Evolutionary conservation across 2,329 filamentous ascomycete species (phyloP).

Genomic region (Beauveria bassiana): DNA sequence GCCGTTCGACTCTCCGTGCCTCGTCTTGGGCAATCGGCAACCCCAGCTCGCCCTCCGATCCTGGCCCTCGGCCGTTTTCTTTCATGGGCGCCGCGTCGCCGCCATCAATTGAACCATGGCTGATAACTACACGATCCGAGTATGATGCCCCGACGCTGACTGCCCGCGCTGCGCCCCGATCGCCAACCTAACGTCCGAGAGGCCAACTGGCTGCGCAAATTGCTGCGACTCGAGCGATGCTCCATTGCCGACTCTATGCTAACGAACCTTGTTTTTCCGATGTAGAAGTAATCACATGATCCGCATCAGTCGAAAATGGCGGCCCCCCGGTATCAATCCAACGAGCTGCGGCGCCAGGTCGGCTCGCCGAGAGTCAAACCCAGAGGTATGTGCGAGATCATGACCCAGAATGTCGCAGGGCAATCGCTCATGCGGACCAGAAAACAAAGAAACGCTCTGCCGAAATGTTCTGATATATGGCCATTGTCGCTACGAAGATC

Average conservation of each 20-base stretch:
- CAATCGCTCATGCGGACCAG: constrained; percentile 29
- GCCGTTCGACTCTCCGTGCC: not conserved
- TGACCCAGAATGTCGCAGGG: not conserved
- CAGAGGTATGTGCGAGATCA: constrained; percentile 36
- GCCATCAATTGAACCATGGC: constrained; percentile 40
- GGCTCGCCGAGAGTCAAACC: constrained; percentile 50
- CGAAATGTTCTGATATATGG: constrained; percentile 91
- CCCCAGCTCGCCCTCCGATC: constrained; percentile 49
- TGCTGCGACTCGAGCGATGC: not conserved
- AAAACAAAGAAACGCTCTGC: constrained; percentile 84
- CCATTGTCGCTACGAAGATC: constrained; percentile 85
- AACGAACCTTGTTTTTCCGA: not conserved
- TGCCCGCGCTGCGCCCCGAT: constrained; percentile 1
- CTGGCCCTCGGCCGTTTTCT: constrained; percentile 14
- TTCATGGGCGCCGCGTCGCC: constrained; percentile 37
- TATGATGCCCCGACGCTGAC: constrained; percentile 25
- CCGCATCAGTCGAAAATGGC: constrained; percentile 31
- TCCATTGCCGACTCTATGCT: not conserved
- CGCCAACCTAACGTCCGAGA: not conserved
- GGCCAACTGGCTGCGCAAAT: not conserved
- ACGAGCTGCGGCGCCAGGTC: constrained; percentile 44
- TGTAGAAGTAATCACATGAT: constrained; percentile 1
- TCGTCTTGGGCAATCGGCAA: constrained; percentile 25
- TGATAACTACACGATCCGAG: constrained; percentile 36
- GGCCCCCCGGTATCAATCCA: constrained; percentile 36